Percentiles rank a stretch among this genome's conserved stretches.
These are phyloP conservation scores for Thalassiosira oceanica DNA, from an alignment of 352 stramenopile species.

Conservation along the genomic window DNA sequence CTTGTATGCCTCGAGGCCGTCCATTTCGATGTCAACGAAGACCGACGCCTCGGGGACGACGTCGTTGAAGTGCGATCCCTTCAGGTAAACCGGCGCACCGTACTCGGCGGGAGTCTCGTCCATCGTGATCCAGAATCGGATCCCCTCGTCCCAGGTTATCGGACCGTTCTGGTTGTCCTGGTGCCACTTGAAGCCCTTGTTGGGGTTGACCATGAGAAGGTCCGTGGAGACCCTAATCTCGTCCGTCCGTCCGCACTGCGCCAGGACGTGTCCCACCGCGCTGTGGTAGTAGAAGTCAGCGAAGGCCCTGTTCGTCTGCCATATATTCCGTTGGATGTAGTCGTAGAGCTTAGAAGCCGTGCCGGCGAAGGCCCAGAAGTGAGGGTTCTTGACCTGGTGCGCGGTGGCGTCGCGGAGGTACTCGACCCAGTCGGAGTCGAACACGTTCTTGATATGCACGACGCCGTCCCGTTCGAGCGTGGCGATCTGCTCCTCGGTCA, in stretches of 20 bases:
- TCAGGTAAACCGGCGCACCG: conserved; percentile 80
- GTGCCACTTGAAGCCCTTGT: conserved; percentile 85
- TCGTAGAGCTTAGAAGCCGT: conserved; percentile 82
- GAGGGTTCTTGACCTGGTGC: conserved; percentile 73
- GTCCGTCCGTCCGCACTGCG: conserved; percentile 70
- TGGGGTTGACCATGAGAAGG: conserved; percentile 85
- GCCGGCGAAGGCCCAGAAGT: conserved; percentile 83
- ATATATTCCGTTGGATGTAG: conserved; percentile 84
- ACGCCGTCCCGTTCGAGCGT: conserved; percentile 78
- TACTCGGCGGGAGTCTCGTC: conserved; percentile 81
- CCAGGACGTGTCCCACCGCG: conserved; percentile 74
- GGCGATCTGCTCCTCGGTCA: conserved; percentile 73
- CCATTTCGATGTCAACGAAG: conserved; percentile 80
- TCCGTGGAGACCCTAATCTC: conserved; percentile 80
- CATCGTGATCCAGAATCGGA: conserved; percentile 84
- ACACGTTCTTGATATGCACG: conserved; percentile 75
- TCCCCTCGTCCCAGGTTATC: conserved; percentile 73
- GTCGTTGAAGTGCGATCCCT: conserved; percentile 73
- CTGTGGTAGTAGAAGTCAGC: conserved; percentile 82
- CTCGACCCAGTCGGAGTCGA: conserved; percentile 78
- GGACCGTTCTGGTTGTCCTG: conserved; percentile 85
- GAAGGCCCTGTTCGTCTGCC: conserved; percentile 82
- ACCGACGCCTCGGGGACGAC: conserved; percentile 72
- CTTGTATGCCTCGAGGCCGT: conserved; percentile 75
- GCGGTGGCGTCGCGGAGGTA: conserved; percentile 75